Evolutionary conservation across 345 rosid species (phyloP).

Genomic region (Salix exigua): DNA sequence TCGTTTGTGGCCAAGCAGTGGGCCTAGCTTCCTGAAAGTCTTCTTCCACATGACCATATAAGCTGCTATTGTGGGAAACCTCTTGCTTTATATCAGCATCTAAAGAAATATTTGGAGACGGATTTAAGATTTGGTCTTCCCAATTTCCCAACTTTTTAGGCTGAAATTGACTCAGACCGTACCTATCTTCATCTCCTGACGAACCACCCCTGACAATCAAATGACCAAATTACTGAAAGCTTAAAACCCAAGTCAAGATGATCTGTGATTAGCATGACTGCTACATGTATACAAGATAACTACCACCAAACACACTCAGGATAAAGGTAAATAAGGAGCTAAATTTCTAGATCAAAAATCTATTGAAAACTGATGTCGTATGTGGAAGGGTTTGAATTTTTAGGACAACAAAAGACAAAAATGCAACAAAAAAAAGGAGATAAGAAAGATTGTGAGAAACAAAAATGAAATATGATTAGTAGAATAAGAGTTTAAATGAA

Average conservation of each 20-base stretch:
- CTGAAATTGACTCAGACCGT: constrained; percentile 24
- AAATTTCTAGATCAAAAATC: not conserved
- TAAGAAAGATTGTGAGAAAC: not conserved
- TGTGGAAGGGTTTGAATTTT: not conserved
- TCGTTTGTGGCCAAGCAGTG: constrained; percentile 12
- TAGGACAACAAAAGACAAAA: not conserved
- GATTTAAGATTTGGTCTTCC: constrained; percentile 39
- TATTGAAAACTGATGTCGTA: not conserved
- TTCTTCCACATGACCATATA: constrained; percentile 28
- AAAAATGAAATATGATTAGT: not conserved
- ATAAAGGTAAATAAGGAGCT: not conserved
- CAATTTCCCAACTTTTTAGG: constrained; percentile 34
- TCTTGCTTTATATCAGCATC: constrained; percentile 43
- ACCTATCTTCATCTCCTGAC: constrained; percentile 37
- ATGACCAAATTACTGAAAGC: not conserved
- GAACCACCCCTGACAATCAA: constrained; percentile 35
- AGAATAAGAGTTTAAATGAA: not conserved
- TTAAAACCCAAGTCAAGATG: not conserved
- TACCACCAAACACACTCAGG: not conserved
- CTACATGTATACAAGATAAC: not conserved
- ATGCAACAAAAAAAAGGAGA: not conserved
- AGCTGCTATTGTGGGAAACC: constrained; percentile 27
- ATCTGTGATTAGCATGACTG: not conserved
- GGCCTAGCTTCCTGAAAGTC: constrained; percentile 23
- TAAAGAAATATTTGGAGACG: constrained; percentile 11